phyloP scores from a whole-genome alignment of 176 grass and related monocot species.

The barley (Hordeum vulgare) region DNA sequence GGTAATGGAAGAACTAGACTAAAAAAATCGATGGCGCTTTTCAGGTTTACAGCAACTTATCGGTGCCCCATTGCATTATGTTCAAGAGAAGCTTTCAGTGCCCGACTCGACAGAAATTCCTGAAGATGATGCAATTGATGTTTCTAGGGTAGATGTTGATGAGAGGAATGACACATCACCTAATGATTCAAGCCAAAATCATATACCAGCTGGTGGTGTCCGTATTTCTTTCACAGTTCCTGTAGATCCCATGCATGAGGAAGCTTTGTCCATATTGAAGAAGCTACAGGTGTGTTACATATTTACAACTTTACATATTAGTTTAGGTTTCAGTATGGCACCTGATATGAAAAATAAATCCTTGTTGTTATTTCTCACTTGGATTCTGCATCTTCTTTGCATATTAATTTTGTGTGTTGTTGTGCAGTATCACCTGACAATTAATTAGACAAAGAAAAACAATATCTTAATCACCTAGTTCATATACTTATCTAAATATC shows the following conservation, averaged over 20 bases:
- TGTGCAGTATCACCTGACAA: background rate
- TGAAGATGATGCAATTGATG: slow-evolving; percentile 30
- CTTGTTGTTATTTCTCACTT: background rate
- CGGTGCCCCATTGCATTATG: slow-evolving; percentile 37
- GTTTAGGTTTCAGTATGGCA: background rate
- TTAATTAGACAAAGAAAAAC: background rate
- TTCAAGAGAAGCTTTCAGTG: slow-evolving; percentile 56
- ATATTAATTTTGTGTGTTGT: background rate
- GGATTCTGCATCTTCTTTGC: background rate
- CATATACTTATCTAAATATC: background rate
- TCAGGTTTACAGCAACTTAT: slow-evolving; percentile 54
- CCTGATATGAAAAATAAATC: background rate
- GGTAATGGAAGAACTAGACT: background rate
- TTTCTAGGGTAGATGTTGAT: slow-evolving; percentile 20
- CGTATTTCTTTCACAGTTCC: slow-evolving; percentile 39
- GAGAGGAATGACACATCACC: slow-evolving; percentile 17
- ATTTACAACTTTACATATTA: background rate
- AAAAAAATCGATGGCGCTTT: slow-evolving; percentile 31
- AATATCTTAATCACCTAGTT: background rate
- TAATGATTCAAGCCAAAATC: slow-evolving; percentile 25
- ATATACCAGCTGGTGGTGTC: background rate
- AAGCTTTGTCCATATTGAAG: slow-evolving; percentile 82
- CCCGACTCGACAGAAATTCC: background rate
- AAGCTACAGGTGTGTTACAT: slow-evolving; percentile 59
- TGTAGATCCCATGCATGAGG: slow-evolving; percentile 62